These are phyloP conservation scores for Blastocystis sp. DNA, from an alignment of 352 stramenopile genomes.

Conservation along the genomic window DNA sequence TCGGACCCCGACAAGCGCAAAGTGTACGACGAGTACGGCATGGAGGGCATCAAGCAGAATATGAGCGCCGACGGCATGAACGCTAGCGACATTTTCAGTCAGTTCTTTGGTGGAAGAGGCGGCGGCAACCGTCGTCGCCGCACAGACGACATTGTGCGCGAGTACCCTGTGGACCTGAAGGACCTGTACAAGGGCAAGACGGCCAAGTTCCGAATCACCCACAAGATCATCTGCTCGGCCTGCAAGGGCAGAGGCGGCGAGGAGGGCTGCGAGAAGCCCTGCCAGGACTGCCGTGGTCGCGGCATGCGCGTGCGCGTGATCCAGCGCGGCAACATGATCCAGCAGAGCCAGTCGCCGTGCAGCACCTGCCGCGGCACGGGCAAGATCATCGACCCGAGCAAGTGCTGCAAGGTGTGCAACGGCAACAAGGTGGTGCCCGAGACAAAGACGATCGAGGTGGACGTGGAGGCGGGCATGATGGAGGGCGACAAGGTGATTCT, in stretches of 20 bases:
- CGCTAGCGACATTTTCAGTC: constrained; percentile 84
- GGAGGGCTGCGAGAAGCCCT: constrained; percentile 86
- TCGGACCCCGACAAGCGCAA: constrained; percentile 85
- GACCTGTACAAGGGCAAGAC: constrained; percentile 99
- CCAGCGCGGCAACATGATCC: constrained; percentile 96
- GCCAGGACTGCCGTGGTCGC: constrained; percentile 87
- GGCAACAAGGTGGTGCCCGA: constrained; percentile 91
- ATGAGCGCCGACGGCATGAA: constrained; percentile 77
- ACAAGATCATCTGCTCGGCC: constrained; percentile 83
- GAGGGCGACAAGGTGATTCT: constrained; percentile 95
- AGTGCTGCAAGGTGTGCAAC: constrained; percentile 85
- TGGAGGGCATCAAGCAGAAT: constrained; percentile 90
- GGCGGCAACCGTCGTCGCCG: constrained; percentile 81
- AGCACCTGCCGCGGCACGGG: constrained; percentile 87
- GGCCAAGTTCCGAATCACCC: constrained; percentile 91
- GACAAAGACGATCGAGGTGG: constrained; percentile 92
- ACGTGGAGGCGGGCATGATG: constrained; percentile 95
- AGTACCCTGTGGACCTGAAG: constrained; percentile 91
- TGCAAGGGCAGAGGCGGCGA: constrained; percentile 85
- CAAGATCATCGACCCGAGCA: constrained; percentile 86
- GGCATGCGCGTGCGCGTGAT: constrained; percentile 88
- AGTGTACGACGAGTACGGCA: constrained; percentile 89
- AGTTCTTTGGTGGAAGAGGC: constrained; percentile 88
- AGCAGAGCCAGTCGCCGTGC: constrained; percentile 92
- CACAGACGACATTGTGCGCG: constrained; percentile 88